Evolutionary conservation across 345 rosid species (phyloP).

Genomic region (Euphorbia pulcherrima): DNA sequence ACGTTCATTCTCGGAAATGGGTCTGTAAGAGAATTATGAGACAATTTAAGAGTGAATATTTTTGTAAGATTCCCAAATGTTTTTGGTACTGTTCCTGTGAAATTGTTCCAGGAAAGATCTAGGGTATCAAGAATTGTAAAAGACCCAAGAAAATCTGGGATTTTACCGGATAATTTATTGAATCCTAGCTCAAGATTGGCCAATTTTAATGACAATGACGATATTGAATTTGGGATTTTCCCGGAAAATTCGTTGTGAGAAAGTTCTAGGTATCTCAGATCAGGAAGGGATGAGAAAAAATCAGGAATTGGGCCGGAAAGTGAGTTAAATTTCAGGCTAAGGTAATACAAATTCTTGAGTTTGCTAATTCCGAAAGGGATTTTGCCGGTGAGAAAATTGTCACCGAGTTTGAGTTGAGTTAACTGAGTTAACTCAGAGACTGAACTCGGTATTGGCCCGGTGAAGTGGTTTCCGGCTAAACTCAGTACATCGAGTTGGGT

Average conservation of each 20-base stretch:
- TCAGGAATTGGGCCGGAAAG: conserved; percentile 59
- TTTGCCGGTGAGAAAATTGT: conserved; percentile 50
- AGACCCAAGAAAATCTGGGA: conserved; percentile 55
- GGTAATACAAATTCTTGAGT: conserved; percentile 32
- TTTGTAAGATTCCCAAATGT: conserved; percentile 66
- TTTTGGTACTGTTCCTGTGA: conserved; percentile 49
- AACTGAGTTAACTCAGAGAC: conserved; percentile 42
- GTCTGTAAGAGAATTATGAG: conserved; percentile 51
- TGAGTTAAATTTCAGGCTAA: conserved; percentile 40
- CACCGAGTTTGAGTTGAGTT: conserved; percentile 45
- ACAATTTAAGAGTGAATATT: conserved; percentile 69
- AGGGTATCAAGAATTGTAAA: conserved; percentile 58
- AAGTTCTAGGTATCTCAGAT: conserved; percentile 42
- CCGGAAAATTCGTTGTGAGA: conserved; percentile 57
- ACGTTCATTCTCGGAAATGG: conserved; percentile 70
- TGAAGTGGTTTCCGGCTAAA: conserved; percentile 50
- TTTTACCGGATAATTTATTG: conserved; percentile 48
- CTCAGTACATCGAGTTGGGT: conserved; percentile 40
- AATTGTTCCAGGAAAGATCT: conserved; percentile 54
- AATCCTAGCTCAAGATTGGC: conserved; percentile 52
- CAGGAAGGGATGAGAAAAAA: conserved; percentile 39
- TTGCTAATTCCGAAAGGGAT: conserved; percentile 46
- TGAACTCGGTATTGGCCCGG: conserved; percentile 61
- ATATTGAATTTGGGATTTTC: conserved; percentile 46
- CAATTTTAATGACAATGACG: conserved; percentile 43